Conservation (phyloP, 23 red algal species). For the Gracilaria gracilis region DNA sequence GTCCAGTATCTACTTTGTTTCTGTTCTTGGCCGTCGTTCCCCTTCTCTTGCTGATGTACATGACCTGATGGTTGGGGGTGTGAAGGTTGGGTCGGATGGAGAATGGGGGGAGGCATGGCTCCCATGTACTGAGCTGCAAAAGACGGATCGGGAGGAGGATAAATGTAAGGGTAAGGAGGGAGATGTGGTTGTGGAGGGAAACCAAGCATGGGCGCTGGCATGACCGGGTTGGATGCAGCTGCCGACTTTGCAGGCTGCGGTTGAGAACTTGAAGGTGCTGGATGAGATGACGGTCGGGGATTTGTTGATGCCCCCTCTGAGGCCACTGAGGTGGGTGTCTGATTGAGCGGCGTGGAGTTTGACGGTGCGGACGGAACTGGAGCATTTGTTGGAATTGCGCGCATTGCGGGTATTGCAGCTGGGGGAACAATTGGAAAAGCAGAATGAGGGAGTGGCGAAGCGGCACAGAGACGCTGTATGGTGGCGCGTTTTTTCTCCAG, state of each 20-base stretch:
- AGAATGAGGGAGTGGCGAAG: slow-evolving; percentile 36
- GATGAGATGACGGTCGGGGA: neutral
- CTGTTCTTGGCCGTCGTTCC: slow-evolving; percentile 28
- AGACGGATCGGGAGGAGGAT: slow-evolving; percentile 42
- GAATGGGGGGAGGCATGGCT: slow-evolving; percentile 23
- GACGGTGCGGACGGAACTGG: neutral
- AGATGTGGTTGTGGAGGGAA: slow-evolving; percentile 28
- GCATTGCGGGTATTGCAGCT: neutral
- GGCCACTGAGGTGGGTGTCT: neutral
- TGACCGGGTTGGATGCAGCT: slow-evolving; percentile 1
- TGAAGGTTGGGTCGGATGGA: slow-evolving; percentile 19
- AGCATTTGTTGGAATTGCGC: slow-evolving; percentile 17
- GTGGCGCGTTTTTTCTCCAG: slow-evolving; percentile 72
- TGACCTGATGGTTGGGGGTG: slow-evolving; percentile 40
- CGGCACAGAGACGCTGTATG: slow-evolving; percentile 61
- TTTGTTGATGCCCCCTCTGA: neutral
- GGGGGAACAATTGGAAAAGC: slow-evolving; percentile 39
- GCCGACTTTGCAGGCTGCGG: neutral
- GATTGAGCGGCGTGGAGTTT: slow-evolving; percentile 1
- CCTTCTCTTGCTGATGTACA: slow-evolving; percentile 2
- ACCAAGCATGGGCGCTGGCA: slow-evolving; percentile 46
- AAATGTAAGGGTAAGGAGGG: slow-evolving; percentile 46
- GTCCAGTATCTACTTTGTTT: slow-evolving; percentile 96
- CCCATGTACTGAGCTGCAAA: slow-evolving; percentile 44
- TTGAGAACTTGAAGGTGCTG: slow-evolving; percentile 35